These are phyloP conservation scores for Eremochloa ophiuroides DNA, from an alignment of 176 grass and related monocot genomes.

Conservation along the genomic window DNA sequence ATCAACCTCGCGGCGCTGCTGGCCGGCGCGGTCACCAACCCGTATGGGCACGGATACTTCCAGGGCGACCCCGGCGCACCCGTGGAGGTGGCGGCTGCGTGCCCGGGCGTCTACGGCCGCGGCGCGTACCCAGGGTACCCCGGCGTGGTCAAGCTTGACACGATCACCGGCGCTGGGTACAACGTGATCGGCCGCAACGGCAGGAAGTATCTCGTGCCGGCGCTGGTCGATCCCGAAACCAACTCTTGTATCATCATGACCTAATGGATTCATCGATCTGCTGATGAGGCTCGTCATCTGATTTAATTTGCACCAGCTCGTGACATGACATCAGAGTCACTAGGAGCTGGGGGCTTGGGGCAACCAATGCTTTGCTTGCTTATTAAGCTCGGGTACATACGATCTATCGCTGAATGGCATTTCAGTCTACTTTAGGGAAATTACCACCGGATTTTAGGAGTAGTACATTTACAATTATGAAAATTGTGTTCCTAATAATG, in stretches of 20 bases:
- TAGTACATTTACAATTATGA: too few relatives aligned
- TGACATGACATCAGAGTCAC: too few relatives aligned
- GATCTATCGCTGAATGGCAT: too few relatives aligned
- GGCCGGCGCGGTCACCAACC: constrained; percentile 73
- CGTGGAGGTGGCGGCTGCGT: constrained; percentile 60
- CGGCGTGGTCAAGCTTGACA: constrained; percentile 47
- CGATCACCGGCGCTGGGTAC: constrained; percentile 56
- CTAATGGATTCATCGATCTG: neutral
- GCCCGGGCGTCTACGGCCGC: constrained; percentile 50
- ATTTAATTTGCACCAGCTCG: too few relatives aligned
- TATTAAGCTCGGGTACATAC: too few relatives aligned
- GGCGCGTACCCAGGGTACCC: constrained; percentile 67
- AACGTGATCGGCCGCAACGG: constrained; percentile 80
- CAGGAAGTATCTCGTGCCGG: constrained; percentile 83
- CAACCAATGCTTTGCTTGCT: too few relatives aligned
- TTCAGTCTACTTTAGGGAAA: too few relatives aligned
- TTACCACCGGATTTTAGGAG: too few relatives aligned
- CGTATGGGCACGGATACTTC: constrained; percentile 67
- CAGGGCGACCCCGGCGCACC: constrained; percentile 51
- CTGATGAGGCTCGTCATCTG: neutral
- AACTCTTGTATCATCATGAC: constrained; percentile 47
- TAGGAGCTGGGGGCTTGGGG: too few relatives aligned
- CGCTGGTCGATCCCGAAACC: constrained; percentile 54
- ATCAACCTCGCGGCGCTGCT: constrained; percentile 79
- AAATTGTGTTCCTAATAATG: too few relatives aligned